Conservation (phyloP, 1,284 basidiomycete genomes). For the Cutaneotrichosporon sp. region DNA sequence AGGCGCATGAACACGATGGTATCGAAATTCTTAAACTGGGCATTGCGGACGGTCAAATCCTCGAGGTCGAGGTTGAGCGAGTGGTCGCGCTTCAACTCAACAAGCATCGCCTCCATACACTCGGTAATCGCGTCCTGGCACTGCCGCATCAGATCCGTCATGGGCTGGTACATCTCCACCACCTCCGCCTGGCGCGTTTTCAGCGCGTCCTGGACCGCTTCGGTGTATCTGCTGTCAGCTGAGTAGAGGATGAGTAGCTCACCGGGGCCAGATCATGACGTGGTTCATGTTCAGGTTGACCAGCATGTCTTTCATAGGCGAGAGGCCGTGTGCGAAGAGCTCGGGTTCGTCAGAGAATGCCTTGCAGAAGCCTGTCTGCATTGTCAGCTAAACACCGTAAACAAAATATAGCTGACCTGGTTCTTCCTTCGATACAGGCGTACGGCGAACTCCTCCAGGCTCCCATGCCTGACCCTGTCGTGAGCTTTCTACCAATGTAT, state of each 20-base stretch:
- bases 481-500: not conserved
- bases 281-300: conserved; percentile 83
- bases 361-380: conserved; percentile 79
- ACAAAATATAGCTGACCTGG: conserved; percentile 50
- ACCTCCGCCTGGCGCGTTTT: conserved; percentile 83
- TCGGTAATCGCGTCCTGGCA: conserved; percentile 91
- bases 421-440: conserved; percentile 84
- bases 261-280: conserved; percentile 90
- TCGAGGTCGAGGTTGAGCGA: conserved; percentile 86
- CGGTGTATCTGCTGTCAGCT: conserved; percentile 67
- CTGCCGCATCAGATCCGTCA: conserved; percentile 80
- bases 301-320: conserved; percentile 85
- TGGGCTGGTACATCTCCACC: conserved; percentile 80
- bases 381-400: not conserved
- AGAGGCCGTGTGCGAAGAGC: conserved; percentile 84
- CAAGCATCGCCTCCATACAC: conserved; percentile 87
- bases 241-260: conserved; percentile 20
- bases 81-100: conserved; percentile 85
- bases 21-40: conserved; percentile 93
- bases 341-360: conserved; percentile 97
- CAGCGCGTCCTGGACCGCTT: conserved; percentile 71
- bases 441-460: conserved; percentile 84
- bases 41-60: conserved; percentile 86
- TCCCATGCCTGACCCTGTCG: conserved; percentile 71
- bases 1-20: conserved; percentile 80